Evolutionary conservation across 2,329 filamentous ascomycete species (phyloP), one percentile per base, ranked within the genome.

Genomic region (Aspergillus uvarum): DNA sequence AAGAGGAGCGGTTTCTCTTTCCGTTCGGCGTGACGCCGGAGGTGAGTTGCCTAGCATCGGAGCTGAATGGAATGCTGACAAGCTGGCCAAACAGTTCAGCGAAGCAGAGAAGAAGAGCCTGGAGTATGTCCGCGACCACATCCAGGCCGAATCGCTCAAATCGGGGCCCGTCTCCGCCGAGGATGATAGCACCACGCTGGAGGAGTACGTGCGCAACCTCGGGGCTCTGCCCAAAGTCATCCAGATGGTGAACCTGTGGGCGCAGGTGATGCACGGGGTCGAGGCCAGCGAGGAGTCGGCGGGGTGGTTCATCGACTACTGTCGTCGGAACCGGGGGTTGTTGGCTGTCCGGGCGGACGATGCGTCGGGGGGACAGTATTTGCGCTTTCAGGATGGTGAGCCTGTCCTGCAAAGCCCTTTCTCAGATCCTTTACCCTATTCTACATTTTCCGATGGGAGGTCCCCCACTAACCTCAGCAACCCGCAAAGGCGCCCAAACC

Each of bases 251-350:
- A 77, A 76, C 12, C 57, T 77, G 1, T 78, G 75, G 76, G 68
- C 69, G 1, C 63, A 69, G 6, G 75, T 72, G 3, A 78, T 78
- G 75, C 72, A 76, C 10, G 76, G 76, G 0, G 31, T 77, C 0
- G 74, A 78, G 58, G 74, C 75, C 0, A 74, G 64, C 1, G 65
- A 77, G 35, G 69, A 76, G 47, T 76, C 73, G 0, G 76, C 75
- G 0, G 74, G 71, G 0, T 77, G 64, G 61, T 76, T 77, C 50
- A 74, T 77, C 22, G 74, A 77, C 54, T 77, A 77, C 61, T 78
- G 76, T 51, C 73, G 74, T 8, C 65, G 68, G 0, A 76, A 76
- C 54, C 60, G 64, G 1, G 74, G 76, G 0, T 68, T 77, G 4
- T 58, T 77, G 4, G 66, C 73, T 1, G 72, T 76, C 11, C 72